phyloP scores from a whole-genome alignment of 768 basidiomycete species.

The Hypholoma sublateritium region DNA sequence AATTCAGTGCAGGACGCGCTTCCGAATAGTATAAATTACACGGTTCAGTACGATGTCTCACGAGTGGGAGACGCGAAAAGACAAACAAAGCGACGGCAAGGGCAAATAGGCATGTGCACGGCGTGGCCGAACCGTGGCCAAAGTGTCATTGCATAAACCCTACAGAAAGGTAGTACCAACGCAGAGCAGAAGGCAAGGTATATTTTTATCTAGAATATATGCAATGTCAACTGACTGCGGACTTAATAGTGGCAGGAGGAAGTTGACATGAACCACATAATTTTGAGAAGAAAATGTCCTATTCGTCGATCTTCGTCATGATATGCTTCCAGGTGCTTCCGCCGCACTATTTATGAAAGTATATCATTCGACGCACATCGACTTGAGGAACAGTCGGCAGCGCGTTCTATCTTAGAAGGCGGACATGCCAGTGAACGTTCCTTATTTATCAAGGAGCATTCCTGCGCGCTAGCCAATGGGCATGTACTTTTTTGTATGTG shows the following conservation, averaged over 20 bases:
- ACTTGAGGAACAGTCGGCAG: too few relatives aligned
- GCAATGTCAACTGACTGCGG: conserved; percentile 7
- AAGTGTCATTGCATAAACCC: background rate
- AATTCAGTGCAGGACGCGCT: background rate
- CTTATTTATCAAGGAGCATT: background rate
- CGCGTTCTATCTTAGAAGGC: too few relatives aligned
- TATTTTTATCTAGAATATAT: background rate
- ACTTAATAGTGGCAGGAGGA: background rate
- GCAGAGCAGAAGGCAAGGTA: background rate
- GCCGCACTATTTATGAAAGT: too few relatives aligned
- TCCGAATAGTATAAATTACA: conserved; percentile 3
- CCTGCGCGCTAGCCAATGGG: background rate
- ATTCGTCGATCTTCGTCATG: background rate
- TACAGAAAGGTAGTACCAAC: conserved; percentile 1
- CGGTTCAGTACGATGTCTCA: background rate
- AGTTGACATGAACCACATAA: background rate
- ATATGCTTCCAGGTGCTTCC: too few relatives aligned
- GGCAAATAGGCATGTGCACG: conserved; percentile 8
- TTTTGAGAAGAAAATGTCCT: conserved; percentile 1
- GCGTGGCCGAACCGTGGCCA: background rate
- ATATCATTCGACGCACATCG: too few relatives aligned
- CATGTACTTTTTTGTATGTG: background rate
- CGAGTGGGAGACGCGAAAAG: conserved; percentile 1
- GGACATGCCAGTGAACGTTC: background rate
- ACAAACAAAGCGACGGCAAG: conserved; percentile 5